Conservation (phyloP, 352 stramenopile species). For the Aphanomyces cochlioides region DNA sequence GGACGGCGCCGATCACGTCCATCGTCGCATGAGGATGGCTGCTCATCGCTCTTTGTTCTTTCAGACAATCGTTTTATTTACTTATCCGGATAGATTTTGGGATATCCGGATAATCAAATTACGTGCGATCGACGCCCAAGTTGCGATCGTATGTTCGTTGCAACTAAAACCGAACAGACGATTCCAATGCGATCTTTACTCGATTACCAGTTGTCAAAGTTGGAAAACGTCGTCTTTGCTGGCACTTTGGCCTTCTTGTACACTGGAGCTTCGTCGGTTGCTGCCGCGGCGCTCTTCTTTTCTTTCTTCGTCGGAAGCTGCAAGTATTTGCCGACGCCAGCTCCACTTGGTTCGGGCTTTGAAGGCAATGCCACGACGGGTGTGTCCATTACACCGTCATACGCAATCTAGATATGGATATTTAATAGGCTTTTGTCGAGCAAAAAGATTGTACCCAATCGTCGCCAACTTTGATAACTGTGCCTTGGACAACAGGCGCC, state of each 20-base stretch:
- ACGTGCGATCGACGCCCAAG: not conserved
- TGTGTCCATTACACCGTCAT: slow-evolving; percentile 60
- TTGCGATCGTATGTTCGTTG: slow-evolving; percentile 6
- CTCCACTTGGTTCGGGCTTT: slow-evolving; percentile 4
- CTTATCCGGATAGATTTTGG: slow-evolving; percentile 1
- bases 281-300: not conserved
- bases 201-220: slow-evolving; percentile 26
- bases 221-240: slow-evolving; percentile 15
- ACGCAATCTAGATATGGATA: slow-evolving; percentile 39
- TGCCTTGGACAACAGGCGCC: slow-evolving; percentile 46
- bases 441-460: slow-evolving; percentile 43
- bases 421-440: not conserved
- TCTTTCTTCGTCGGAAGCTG: slow-evolving; percentile 30
- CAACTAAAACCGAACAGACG: not conserved
- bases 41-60: slow-evolving; percentile 5
- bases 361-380: slow-evolving; percentile 44
- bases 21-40: slow-evolving; percentile 36
- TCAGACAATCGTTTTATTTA: slow-evolving; percentile 9
- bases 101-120: not conserved
- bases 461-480: slow-evolving; percentile 71
- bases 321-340: slow-evolving; percentile 64
- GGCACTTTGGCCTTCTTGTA: slow-evolving; percentile 21
- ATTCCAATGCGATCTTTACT: not conserved
- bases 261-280: not conserved
- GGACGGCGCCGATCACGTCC: slow-evolving; percentile 69